A percentile compares a stretch with the other conserved stretches of the same genome.
Evolutionary conservation across 495 filamentous ascomycete species (phyloP).

Genomic region (Ramalina intermedia): DNA sequence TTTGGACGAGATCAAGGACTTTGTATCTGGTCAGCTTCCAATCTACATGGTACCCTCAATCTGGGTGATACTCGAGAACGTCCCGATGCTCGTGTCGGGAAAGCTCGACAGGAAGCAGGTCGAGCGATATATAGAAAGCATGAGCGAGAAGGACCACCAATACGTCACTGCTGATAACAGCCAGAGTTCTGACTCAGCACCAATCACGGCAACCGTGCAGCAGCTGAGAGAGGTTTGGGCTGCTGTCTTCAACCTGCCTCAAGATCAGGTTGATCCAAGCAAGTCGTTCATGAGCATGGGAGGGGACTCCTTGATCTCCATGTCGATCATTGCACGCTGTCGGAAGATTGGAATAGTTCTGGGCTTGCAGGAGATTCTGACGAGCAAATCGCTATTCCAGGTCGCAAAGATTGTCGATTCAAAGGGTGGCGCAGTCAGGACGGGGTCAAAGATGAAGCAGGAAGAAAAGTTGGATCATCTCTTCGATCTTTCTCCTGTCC

Average conservation of each 20-base stretch:
- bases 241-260: constrained; percentile 21
- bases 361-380: constrained; percentile 20
- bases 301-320: constrained; percentile 41
- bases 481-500: constrained; percentile 29
- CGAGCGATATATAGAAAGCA: constrained; percentile 26
- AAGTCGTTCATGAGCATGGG: constrained; percentile 40
- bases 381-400: constrained; percentile 16
- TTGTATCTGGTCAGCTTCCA: constrained; percentile 21
- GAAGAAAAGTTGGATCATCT: constrained; percentile 9
- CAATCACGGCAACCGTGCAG: constrained; percentile 7
- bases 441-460: neutral
- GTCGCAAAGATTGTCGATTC: constrained; percentile 7
- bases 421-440: neutral
- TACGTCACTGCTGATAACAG: constrained; percentile 4
- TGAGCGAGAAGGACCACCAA: constrained; percentile 20
- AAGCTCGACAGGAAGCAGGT: constrained; percentile 36
- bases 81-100: constrained; percentile 35
- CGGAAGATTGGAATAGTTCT: constrained; percentile 20
- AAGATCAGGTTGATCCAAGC: constrained; percentile 20
- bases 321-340: constrained; percentile 25
- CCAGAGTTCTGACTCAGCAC: neutral
- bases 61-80: constrained; percentile 27
- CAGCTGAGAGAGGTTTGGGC: constrained; percentile 22
- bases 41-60: constrained; percentile 36
- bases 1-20: constrained; percentile 9